These are phyloP conservation scores for Fusarium robinianum DNA, from an alignment of 2,329 filamentous ascomycete genomes.

Conservation along the genomic window DNA sequence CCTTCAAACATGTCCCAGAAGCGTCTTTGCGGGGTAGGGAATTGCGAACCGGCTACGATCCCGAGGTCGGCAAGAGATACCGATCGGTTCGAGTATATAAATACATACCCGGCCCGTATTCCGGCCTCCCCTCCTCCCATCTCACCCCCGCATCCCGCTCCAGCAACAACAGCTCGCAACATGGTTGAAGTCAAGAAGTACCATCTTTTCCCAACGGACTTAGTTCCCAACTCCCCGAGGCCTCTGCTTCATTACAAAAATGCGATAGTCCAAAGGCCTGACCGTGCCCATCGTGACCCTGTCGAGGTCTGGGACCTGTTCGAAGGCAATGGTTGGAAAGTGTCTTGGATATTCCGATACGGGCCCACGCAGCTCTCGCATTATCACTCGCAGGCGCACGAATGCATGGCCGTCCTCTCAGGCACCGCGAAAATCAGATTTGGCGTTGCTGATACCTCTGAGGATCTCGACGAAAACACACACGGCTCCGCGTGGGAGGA, in stretches of 20 bases:
- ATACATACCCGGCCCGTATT: too few species aligned
- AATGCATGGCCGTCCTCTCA: slow-evolving; percentile 61
- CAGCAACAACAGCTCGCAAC: too few species aligned
- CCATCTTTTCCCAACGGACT: slow-evolving; percentile 47
- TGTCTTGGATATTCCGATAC: slow-evolving; percentile 63
- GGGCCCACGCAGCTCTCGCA: slow-evolving; percentile 58
- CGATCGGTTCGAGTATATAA: too few species aligned
- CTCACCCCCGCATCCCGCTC: too few species aligned
- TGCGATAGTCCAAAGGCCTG: neutral
- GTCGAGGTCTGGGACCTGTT: slow-evolving; percentile 48
- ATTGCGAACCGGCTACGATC: too few species aligned
- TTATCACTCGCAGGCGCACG: slow-evolving; percentile 61
- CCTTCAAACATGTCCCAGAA: too few species aligned
- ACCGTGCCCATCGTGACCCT: slow-evolving; percentile 37
- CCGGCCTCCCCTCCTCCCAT: too few species aligned
- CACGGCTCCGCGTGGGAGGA: slow-evolving; percentile 47
- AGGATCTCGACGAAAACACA: slow-evolving; percentile 46
- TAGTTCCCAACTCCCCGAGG: slow-evolving; percentile 56
- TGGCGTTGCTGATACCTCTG: slow-evolving; percentile 54
- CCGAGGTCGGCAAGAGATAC: too few species aligned
- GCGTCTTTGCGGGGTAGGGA: too few species aligned
- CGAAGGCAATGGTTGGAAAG: slow-evolving; percentile 54
- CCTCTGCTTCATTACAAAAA: slow-evolving; percentile 57
- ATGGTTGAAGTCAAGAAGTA: slow-evolving; percentile 43
- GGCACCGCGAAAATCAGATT: slow-evolving; percentile 59